Evolutionary conservation across 2,329 filamentous ascomycete genomes (phyloP).

Genomic region (Septoria linicola): DNA sequence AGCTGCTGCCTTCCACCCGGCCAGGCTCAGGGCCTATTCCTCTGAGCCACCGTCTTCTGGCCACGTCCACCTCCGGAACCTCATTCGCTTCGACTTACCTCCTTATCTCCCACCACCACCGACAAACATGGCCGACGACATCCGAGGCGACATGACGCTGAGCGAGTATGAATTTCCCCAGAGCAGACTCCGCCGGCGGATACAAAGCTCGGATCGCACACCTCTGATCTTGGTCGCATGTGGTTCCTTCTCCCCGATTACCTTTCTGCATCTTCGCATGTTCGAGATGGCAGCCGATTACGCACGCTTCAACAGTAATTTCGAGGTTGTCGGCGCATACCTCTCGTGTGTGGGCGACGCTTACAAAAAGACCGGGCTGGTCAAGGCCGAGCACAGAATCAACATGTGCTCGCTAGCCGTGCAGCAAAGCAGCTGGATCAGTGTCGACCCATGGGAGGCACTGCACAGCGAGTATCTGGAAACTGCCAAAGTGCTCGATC

Average conservation of each 20-base stretch:
- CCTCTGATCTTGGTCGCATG: slow-evolving; percentile 69
- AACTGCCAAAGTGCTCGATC: slow-evolving; percentile 84
- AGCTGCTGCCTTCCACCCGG: background rate
- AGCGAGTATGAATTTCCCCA: slow-evolving; percentile 61
- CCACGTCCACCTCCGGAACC: slow-evolving; percentile 4
- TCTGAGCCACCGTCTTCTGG: background rate
- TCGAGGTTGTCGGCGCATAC: slow-evolving; percentile 84
- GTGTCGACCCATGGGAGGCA: slow-evolving; percentile 88
- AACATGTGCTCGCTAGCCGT: slow-evolving; percentile 86
- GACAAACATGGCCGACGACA: slow-evolving; percentile 29
- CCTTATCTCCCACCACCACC: background rate
- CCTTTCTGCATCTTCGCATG: slow-evolving; percentile 76
- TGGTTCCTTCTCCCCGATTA: slow-evolving; percentile 51
- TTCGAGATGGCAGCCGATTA: slow-evolving; percentile 85
- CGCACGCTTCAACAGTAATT: slow-evolving; percentile 70
- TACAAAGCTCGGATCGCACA: slow-evolving; percentile 57
- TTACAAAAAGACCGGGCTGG: slow-evolving; percentile 78
- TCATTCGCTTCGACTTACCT: slow-evolving; percentile 3
- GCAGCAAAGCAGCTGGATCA: slow-evolving; percentile 73
- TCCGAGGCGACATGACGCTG: slow-evolving; percentile 37
- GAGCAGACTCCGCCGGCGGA: slow-evolving; percentile 57
- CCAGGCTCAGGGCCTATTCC: background rate
- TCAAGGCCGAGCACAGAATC: slow-evolving; percentile 69
- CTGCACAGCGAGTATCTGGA: slow-evolving; percentile 79
- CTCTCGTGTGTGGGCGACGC: slow-evolving; percentile 73